Conservation (phyloP, 352 stramenopile genomes). For the Globisporangium yorkense region DNA sequence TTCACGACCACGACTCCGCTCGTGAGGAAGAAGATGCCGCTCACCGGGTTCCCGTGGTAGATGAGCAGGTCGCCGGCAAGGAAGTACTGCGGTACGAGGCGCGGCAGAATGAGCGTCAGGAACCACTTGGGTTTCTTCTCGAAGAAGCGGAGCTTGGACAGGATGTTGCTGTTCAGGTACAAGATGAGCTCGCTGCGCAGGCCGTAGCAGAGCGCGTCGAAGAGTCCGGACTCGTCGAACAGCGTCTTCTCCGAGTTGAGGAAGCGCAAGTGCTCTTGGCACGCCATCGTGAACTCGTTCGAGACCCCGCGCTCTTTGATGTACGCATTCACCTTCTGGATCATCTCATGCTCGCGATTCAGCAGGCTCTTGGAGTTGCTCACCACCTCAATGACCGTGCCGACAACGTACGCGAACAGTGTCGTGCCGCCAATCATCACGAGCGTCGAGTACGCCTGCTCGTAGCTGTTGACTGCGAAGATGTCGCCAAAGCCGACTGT, state of each 20-base stretch:
- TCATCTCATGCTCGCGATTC: conserved; percentile 69
- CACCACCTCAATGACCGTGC: conserved; percentile 74
- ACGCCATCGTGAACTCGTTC: conserved; percentile 60
- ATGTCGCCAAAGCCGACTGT: conserved; percentile 87
- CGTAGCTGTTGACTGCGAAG: conserved; percentile 55
- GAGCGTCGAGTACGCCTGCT: conserved; percentile 76
- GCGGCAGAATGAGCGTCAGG: conserved; percentile 56
- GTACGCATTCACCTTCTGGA: conserved; percentile 66
- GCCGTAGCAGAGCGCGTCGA: conserved; percentile 61
- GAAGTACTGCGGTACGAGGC: conserved; percentile 66
- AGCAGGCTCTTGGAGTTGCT: conserved; percentile 75
- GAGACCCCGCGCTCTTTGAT: conserved; percentile 75
- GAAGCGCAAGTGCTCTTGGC: conserved; percentile 68
- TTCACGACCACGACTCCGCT: conserved; percentile 54
- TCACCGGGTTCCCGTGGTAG: conserved; percentile 60
- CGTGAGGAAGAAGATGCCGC: conserved; percentile 77
- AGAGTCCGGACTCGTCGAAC: conserved; percentile 52
- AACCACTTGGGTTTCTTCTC: conserved; percentile 86
- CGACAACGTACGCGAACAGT: conserved; percentile 76
- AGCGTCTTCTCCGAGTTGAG: conserved; percentile 68
- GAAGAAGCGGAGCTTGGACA: conserved; percentile 71
- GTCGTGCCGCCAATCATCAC: conserved; percentile 81
- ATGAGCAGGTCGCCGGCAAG: conserved; percentile 63
- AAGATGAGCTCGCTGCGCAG: conserved; percentile 63
- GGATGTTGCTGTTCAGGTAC: conserved; percentile 45